phyloP scores from a whole-genome alignment of 805 yeast species.

The Wickerhamomyces hampshirensis region DNA sequence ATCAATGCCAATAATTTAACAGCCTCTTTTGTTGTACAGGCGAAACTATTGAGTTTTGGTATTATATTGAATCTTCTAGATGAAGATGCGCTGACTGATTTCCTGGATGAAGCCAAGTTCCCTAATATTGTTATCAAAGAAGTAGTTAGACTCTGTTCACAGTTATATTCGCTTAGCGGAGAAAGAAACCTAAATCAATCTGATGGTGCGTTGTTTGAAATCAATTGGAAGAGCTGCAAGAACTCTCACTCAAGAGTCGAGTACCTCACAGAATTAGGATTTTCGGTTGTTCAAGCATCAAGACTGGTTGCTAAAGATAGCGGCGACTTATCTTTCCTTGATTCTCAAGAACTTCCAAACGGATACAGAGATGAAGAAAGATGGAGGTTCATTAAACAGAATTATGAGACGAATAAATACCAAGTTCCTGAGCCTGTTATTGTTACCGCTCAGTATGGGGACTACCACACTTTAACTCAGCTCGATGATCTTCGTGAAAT shows the following conservation, averaged over 20 bases:
- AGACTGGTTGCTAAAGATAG: slow-evolving; percentile 26
- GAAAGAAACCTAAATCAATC: slow-evolving; percentile 30
- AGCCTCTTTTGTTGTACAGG: slow-evolving; percentile 33
- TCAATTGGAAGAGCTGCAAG: slow-evolving; percentile 33
- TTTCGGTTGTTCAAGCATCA: slow-evolving; percentile 27
- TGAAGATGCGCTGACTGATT: slow-evolving; percentile 22
- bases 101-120: slow-evolving; percentile 23
- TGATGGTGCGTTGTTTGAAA: slow-evolving; percentile 33
- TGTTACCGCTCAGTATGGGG: slow-evolving; percentile 34
- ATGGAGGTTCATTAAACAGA: slow-evolving; percentile 25
- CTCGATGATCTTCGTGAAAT: slow-evolving; percentile 35
- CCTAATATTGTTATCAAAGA: slow-evolving; percentile 41
- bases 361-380: slow-evolving; percentile 22
- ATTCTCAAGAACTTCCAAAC: slow-evolving; percentile 20
- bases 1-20: slow-evolving; percentile 15
- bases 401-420: slow-evolving; percentile 21
- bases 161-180: slow-evolving; percentile 34
- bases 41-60: slow-evolving; percentile 36
- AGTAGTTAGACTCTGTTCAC: slow-evolving; percentile 38
- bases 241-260: slow-evolving; percentile 34
- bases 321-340: slow-evolving; percentile 28
- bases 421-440: slow-evolving; percentile 24
- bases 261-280: slow-evolving; percentile 29
- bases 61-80: slow-evolving; percentile 31
- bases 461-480: slow-evolving; percentile 35